These are phyloP conservation scores for Rozella allomycis DNA, from an alignment of 371 early-diverging fungal genomes.

Conservation along the genomic window DNA sequence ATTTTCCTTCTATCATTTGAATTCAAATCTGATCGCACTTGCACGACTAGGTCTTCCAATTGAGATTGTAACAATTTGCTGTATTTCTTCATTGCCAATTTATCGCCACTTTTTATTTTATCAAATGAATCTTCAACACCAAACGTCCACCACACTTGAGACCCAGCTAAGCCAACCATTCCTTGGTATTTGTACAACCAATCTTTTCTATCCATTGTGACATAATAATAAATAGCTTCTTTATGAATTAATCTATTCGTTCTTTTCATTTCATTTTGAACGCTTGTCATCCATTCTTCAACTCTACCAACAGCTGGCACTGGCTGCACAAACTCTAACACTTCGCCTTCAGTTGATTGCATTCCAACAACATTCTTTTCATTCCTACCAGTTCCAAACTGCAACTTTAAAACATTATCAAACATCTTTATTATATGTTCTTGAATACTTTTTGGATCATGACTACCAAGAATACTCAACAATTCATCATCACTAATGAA, in stretches of 20 bases:
- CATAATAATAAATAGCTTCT: slow-evolving; percentile 30
- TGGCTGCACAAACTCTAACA: slow-evolving; percentile 16
- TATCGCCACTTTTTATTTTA: slow-evolving; percentile 29
- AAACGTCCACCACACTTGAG: slow-evolving; percentile 42
- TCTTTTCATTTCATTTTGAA: slow-evolving; percentile 30
- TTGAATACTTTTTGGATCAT: neutral
- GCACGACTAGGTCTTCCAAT: slow-evolving; percentile 22
- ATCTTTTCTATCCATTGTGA: slow-evolving; percentile 20
- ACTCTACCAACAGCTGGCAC: slow-evolving; percentile 27
- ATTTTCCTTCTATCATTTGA: slow-evolving; percentile 30
- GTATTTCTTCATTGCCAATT: slow-evolving; percentile 33
- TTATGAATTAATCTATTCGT: slow-evolving; percentile 29
- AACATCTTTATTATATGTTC: neutral
- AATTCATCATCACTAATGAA: slow-evolving; percentile 1
- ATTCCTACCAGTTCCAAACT: slow-evolving; percentile 12
- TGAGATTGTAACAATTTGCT: slow-evolving; percentile 21
- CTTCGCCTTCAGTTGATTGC: slow-evolving; percentile 9
- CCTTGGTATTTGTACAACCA: slow-evolving; percentile 30
- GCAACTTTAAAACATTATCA: neutral
- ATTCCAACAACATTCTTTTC: slow-evolving; percentile 31
- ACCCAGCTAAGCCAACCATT: slow-evolving; percentile 28
- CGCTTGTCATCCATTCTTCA: slow-evolving; percentile 34
- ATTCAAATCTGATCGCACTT: slow-evolving; percentile 22
- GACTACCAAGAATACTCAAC: neutral
- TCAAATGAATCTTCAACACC: slow-evolving; percentile 34